Conservation (phyloP, 2,329 filamentous ascomycete genomes). For the Alternaria viburni region DNA sequence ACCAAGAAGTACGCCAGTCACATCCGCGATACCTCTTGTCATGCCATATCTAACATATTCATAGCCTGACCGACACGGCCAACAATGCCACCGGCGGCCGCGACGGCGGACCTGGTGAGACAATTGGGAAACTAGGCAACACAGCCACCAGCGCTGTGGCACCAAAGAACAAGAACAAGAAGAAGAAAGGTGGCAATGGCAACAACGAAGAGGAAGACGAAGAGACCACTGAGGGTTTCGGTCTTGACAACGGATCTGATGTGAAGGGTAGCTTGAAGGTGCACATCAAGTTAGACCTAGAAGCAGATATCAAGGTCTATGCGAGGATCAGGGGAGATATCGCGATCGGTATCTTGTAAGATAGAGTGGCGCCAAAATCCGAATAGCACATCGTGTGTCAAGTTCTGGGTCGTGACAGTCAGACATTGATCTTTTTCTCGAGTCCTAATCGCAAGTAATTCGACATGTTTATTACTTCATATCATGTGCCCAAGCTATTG, state of each 20-base stretch:
- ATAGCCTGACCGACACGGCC: conserved; percentile 8
- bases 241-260: conserved; percentile 26
- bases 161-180: neutral
- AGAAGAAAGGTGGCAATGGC: neutral
- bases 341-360: conserved; percentile 29
- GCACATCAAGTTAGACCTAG: conserved; percentile 31
- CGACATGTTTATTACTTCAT: neutral
- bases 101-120: conserved; percentile 11
- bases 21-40: neutral
- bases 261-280: conserved; percentile 32
- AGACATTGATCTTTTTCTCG: neutral
- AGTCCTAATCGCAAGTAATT: neutral
- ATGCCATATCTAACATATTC: neutral
- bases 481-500: neutral
- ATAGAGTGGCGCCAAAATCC: neutral
- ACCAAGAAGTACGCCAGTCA: conserved; percentile 10
- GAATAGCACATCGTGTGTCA: neutral
- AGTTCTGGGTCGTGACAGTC: neutral
- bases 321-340: conserved; percentile 31
- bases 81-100: conserved; percentile 15
- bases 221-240: conserved; percentile 18
- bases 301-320: conserved; percentile 29
- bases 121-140: conserved; percentile 9
- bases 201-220: conserved; percentile 8
- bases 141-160: neutral